phyloP scores from a whole-genome alignment of 176 grass and related monocot genomes.

The Rhynchospora tenuis region DNA sequence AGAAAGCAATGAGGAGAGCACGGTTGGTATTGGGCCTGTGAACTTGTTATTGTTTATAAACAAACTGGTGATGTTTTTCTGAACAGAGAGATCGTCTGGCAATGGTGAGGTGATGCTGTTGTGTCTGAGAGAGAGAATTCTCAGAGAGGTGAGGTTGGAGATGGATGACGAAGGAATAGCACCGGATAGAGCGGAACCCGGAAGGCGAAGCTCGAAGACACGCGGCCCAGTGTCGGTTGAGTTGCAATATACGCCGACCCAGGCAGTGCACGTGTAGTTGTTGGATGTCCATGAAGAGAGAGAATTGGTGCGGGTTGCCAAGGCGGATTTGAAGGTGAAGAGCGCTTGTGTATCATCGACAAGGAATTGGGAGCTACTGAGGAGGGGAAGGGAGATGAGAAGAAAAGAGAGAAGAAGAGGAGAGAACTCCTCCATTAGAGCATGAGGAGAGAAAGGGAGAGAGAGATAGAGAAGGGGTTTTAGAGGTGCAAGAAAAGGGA shows the following conservation, averaged over 20 bases:
- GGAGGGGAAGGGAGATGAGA: conserved; percentile 6
- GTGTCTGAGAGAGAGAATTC: neutral
- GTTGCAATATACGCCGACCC: conserved; percentile 16
- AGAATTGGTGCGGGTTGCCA: neutral
- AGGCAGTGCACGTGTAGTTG: conserved; percentile 1
- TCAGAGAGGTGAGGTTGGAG: conserved; percentile 17
- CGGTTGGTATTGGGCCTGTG: neutral
- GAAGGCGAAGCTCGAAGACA: conserved; percentile 14
- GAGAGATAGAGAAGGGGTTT: neutral
- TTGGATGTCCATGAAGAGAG: neutral
- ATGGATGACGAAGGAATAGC: conserved; percentile 6
- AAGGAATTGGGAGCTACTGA: neutral
- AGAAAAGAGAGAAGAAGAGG: conserved; percentile 3
- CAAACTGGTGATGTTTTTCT: conserved; percentile 12
- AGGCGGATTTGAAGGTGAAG: conserved; percentile 12
- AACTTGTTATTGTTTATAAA: conserved; percentile 12
- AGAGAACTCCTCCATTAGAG: conserved; percentile 14
- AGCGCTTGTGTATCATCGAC: neutral
- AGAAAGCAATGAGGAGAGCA: conserved; percentile 5
- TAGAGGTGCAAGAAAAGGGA: neutral
- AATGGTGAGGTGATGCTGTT: conserved; percentile 14
- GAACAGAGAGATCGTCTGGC: conserved; percentile 4
- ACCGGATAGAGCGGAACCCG: neutral
- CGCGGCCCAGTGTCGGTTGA: conserved; percentile 18
- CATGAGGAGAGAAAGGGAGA: neutral